Conservation (phyloP, 495 filamentous ascomycete genomes). For the Aspergillus cavernicola region DNA sequence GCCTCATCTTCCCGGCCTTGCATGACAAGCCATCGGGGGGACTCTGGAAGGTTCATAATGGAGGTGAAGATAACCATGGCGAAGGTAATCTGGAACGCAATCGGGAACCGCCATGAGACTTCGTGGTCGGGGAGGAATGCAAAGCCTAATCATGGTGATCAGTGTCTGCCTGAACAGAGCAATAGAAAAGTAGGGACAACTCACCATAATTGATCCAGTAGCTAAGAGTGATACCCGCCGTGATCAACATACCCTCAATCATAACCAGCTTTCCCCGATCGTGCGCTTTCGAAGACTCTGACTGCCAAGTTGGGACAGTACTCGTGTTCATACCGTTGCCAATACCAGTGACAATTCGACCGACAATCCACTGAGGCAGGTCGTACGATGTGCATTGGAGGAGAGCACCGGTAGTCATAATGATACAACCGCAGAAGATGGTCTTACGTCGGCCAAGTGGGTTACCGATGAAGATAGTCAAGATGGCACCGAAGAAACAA, state of each 20-base stretch:
- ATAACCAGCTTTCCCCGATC: slow-evolving; percentile 72
- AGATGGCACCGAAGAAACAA: slow-evolving; percentile 67
- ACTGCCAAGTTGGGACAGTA: slow-evolving; percentile 50
- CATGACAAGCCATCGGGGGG: slow-evolving; percentile 68
- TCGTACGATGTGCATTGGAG: slow-evolving; percentile 59
- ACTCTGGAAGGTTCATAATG: slow-evolving; percentile 62
- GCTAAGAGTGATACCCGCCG: slow-evolving; percentile 60
- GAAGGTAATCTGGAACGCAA: slow-evolving; percentile 69
- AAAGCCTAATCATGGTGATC: slow-evolving; percentile 31
- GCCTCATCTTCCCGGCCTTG: slow-evolving; percentile 61
- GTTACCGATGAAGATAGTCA: slow-evolving; percentile 69
- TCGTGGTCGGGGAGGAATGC: slow-evolving; percentile 52
- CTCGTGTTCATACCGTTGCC: slow-evolving; percentile 60
- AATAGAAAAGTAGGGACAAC: too few relatives aligned
- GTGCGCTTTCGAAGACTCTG: slow-evolving; percentile 67
- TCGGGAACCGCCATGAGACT: slow-evolving; percentile 68
- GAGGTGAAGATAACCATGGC: slow-evolving; percentile 55
- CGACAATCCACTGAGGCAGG: slow-evolving; percentile 61
- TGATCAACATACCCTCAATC: slow-evolving; percentile 68
- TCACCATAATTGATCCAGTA: slow-evolving; percentile 70
- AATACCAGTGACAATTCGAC: slow-evolving; percentile 63
- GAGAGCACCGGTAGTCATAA: slow-evolving; percentile 64
- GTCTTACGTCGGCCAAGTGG: slow-evolving; percentile 62
- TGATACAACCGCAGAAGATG: slow-evolving; percentile 61
- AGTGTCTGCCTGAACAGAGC: too few relatives aligned